phyloP scores from a whole-genome alignment of 2,329 filamentous ascomycete genomes.

The Lachnellula hyalina region DNA sequence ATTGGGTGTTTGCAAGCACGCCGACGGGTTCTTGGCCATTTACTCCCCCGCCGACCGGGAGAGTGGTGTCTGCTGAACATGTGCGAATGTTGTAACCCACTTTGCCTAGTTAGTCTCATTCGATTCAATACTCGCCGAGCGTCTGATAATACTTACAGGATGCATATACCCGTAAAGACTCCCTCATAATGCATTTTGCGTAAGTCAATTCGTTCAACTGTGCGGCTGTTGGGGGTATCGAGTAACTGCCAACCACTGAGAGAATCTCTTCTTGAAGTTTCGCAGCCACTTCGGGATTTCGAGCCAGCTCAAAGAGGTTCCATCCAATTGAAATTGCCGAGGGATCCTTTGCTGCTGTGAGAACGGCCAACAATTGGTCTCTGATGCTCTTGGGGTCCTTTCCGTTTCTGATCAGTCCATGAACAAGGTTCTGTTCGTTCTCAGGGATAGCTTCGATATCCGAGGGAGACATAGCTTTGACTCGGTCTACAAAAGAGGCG shows the following conservation, averaged over 20 bases:
- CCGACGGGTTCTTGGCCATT: constrained; percentile 22
- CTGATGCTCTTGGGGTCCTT: background rate
- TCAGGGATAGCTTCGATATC: background rate
- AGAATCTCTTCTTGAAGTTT: constrained; percentile 1
- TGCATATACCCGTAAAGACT: background rate
- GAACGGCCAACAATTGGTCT: background rate
- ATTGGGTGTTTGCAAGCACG: constrained; percentile 16
- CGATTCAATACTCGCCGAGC: background rate
- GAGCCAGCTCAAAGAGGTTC: background rate
- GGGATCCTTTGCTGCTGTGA: background rate
- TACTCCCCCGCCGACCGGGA: constrained; percentile 27
- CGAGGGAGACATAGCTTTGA: background rate
- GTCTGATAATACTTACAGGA: background rate
- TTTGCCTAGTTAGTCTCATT: background rate
- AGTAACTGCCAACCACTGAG: background rate
- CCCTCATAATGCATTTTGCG: background rate
- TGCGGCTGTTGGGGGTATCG: background rate
- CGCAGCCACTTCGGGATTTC: background rate
- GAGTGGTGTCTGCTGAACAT: constrained; percentile 36
- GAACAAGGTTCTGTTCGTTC: background rate
- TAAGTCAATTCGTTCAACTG: constrained; percentile 3
- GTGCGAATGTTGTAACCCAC: constrained; percentile 39
- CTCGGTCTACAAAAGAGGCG: background rate
- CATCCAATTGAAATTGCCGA: background rate
- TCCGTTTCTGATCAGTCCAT: background rate